phyloP scores from a whole-genome alignment of 306 rosid genomes.

The Citrullus amarus region DNA sequence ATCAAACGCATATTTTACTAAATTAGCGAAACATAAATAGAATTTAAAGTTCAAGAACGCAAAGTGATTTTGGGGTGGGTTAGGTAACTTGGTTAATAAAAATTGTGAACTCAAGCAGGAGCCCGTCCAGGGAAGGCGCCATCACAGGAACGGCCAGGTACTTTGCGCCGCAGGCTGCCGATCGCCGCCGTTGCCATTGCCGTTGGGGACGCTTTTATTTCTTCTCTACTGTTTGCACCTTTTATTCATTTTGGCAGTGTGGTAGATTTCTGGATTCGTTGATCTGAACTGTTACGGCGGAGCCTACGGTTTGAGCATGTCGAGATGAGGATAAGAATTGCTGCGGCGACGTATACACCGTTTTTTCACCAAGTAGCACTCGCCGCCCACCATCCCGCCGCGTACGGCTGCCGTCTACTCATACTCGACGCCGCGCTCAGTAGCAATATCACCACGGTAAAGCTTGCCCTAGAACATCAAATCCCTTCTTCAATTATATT shows the following conservation, averaged over 20 bases:
- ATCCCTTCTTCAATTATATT: not conserved
- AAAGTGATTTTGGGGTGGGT: too few relatives aligned
- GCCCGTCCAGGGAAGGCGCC: not conserved
- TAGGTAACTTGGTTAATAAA: not conserved
- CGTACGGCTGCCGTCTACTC: slow-evolving; percentile 57
- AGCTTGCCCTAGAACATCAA: slow-evolving; percentile 53
- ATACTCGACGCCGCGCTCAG: slow-evolving; percentile 56
- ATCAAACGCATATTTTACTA: too few relatives aligned
- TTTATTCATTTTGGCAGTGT: not conserved
- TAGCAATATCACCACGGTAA: slow-evolving; percentile 39
- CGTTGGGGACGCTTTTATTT: not conserved
- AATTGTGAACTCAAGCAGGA: not conserved
- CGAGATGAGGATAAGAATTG: slow-evolving; percentile 35
- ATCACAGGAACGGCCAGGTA: not conserved
- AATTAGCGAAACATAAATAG: too few relatives aligned
- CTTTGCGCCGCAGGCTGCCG: not conserved
- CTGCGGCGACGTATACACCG: slow-evolving; percentile 47
- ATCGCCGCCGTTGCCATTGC: not conserved
- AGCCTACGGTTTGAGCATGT: slow-evolving; percentile 29
- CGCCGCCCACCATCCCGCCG: slow-evolving; percentile 73
- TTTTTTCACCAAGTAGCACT: slow-evolving; percentile 59
- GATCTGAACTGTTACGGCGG: slow-evolving; percentile 18
- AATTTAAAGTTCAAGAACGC: too few relatives aligned
- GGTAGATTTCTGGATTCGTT: not conserved
- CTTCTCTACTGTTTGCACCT: not conserved